Evolutionary conservation across 2,329 filamentous ascomycete genomes (phyloP).

Genomic region (Leptographium procerum): DNA sequence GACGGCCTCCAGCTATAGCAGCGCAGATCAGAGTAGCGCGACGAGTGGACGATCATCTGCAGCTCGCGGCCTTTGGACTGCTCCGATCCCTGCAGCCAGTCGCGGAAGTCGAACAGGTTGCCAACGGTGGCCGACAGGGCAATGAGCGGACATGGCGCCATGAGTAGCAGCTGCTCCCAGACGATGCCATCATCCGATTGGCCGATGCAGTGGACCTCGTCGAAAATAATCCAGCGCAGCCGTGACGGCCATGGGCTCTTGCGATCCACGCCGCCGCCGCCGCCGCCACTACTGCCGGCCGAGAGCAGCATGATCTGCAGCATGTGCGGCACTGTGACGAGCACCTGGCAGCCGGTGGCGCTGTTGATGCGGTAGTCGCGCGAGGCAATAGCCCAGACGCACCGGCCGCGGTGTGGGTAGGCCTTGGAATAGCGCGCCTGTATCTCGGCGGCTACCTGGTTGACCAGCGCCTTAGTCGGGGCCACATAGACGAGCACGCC

Average conservation of each 20-base stretch:
- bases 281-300: conserved; percentile 46
- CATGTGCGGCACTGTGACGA: conserved; percentile 69
- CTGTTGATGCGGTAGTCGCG: conserved; percentile 67
- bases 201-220: conserved; percentile 72
- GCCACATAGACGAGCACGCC: conserved; percentile 68
- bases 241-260: conserved; percentile 50
- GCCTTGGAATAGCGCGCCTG: conserved; percentile 62
- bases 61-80: conserved; percentile 50
- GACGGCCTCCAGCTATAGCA: conserved; percentile 57
- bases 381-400: conserved; percentile 71
- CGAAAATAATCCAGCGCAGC: conserved; percentile 68
- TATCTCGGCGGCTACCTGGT: conserved; percentile 72
- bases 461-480: conserved; percentile 71
- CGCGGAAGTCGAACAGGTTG: conserved; percentile 58
- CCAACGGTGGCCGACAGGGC: conserved; percentile 71
- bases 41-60: conserved; percentile 55
- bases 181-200: conserved; percentile 64
- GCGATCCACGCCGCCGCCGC: conserved; percentile 35
- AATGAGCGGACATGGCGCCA: conserved; percentile 67
- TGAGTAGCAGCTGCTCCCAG: conserved; percentile 67
- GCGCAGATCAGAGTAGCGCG: conserved; percentile 66
- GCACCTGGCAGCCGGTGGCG: conserved; percentile 57
- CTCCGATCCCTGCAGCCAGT: conserved; percentile 57
- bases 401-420: conserved; percentile 44
- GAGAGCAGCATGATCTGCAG: conserved; percentile 66